These are phyloP conservation scores for Dipteronia dyeriana DNA, from an alignment of 345 rosid genomes.

Conservation along the genomic window DNA sequence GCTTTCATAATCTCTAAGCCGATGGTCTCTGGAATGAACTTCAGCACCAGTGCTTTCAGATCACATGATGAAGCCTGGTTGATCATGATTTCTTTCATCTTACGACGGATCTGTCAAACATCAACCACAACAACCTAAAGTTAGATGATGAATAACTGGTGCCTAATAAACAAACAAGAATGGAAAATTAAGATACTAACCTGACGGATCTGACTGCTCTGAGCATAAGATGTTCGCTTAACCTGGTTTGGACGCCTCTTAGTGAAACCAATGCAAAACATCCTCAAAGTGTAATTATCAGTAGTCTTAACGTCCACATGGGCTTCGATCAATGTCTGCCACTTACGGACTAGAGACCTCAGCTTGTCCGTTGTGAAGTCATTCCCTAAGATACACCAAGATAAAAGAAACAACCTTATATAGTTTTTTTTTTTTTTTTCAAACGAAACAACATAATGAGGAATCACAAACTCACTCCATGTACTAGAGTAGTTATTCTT, in stretches of 20 bases:
- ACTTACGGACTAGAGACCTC: conserved; percentile 91
- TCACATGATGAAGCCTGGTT: conserved; percentile 80
- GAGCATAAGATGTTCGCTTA: conserved; percentile 93
- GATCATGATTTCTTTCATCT: conserved; percentile 91
- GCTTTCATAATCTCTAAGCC: conserved; percentile 91
- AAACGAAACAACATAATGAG: too few relatives aligned
- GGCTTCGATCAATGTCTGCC: conserved; percentile 91
- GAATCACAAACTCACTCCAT: too few relatives aligned
- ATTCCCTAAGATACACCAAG: conserved; percentile 56
- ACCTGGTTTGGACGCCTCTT: conserved; percentile 92
- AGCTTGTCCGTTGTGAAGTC: conserved; percentile 92
- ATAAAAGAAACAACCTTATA: not conserved
- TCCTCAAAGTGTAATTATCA: conserved; percentile 76
- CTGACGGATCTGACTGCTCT: conserved; percentile 89
- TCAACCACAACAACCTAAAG: not conserved
- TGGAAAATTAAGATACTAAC: conserved; percentile 20
- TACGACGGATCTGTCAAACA: conserved; percentile 65
- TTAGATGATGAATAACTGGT: too few relatives aligned
- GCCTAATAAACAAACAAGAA: too few relatives aligned
- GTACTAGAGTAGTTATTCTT: too few relatives aligned
- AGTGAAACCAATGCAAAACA: conserved; percentile 92
- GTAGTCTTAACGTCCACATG: conserved; percentile 96
- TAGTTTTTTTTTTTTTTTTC: too few relatives aligned
- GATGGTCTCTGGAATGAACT: conserved; percentile 80
- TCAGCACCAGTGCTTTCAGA: conserved; percentile 74